Percentiles rank a stretch among this genome's conserved stretches.
Evolutionary conservation across 2,329 filamentous ascomycete genomes (phyloP).

Genomic region (Stachybotrys chartarum): DNA sequence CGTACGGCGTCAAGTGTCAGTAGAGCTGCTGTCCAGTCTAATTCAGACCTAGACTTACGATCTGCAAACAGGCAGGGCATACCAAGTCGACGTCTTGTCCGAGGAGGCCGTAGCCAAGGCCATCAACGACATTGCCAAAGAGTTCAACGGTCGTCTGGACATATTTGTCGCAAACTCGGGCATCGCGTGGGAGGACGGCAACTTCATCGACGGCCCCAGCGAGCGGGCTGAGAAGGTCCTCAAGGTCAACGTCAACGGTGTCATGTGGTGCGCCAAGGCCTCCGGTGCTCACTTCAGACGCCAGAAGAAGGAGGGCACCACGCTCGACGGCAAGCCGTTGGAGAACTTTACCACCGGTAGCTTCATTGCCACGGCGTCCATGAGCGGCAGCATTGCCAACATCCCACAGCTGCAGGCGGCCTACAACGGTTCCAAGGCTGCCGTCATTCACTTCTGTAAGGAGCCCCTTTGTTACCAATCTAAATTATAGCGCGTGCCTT

Average conservation of each 20-base stretch:
- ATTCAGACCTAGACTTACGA: background rate
- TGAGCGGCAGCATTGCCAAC: slow-evolving; percentile 73
- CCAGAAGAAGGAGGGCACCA: slow-evolving; percentile 61
- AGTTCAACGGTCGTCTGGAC: slow-evolving; percentile 70
- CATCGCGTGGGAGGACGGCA: slow-evolving; percentile 63
- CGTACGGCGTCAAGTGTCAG: slow-evolving; percentile 62
- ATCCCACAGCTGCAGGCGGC: slow-evolving; percentile 67
- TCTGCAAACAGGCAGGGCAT: slow-evolving; percentile 45
- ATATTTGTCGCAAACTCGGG: slow-evolving; percentile 76
- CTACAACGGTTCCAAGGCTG: slow-evolving; percentile 69
- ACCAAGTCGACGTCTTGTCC: slow-evolving; percentile 53
- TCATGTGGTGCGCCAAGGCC: slow-evolving; percentile 68
- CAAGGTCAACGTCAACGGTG: slow-evolving; percentile 65
- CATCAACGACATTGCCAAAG: slow-evolving; percentile 46
- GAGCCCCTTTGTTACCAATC: background rate
- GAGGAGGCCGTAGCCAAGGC: slow-evolving; percentile 43
- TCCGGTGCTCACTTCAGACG: slow-evolving; percentile 63
- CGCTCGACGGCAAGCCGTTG: slow-evolving; percentile 53
- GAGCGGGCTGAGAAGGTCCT: slow-evolving; percentile 62
- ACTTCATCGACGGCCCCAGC: slow-evolving; percentile 57
- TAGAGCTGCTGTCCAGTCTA: slow-evolving; percentile 10
- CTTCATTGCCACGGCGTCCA: slow-evolving; percentile 73
- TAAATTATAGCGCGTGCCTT: background rate
- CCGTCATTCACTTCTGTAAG: slow-evolving; percentile 50
- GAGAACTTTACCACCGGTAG: slow-evolving; percentile 56